phyloP scores from a whole-genome alignment of 495 filamentous ascomycete genomes.

The Physcia stellaris region DNA sequence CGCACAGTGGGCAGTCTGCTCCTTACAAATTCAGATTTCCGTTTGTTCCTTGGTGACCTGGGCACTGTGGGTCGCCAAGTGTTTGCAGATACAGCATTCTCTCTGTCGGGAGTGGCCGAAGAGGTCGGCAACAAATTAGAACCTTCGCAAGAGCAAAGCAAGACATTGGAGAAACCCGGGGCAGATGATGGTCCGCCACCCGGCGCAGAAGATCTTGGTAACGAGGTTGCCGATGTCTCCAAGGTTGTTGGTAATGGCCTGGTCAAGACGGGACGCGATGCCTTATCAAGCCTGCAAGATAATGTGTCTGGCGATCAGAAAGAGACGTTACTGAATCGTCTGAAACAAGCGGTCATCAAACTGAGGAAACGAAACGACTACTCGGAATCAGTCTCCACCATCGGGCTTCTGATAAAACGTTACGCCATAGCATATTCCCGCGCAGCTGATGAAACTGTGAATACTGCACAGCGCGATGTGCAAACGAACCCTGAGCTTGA shows the following conservation, averaged over 20 bases:
- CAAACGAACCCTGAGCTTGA: slow-evolving; percentile 62
- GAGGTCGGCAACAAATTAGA: slow-evolving; percentile 57
- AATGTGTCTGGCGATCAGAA: slow-evolving; percentile 57
- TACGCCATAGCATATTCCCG: slow-evolving; percentile 68
- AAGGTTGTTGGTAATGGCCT: slow-evolving; percentile 50
- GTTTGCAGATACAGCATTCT: slow-evolving; percentile 74
- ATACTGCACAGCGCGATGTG: slow-evolving; percentile 52
- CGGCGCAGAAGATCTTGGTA: slow-evolving; percentile 43
- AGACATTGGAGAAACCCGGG: slow-evolving; percentile 41
- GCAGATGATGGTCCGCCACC: slow-evolving; percentile 38
- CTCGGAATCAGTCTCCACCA: slow-evolving; percentile 66
- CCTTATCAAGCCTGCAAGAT: slow-evolving; percentile 50
- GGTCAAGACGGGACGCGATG: slow-evolving; percentile 48
- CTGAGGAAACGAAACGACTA: slow-evolving; percentile 69
- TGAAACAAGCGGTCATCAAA: slow-evolving; percentile 64
- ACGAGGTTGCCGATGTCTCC: slow-evolving; percentile 48
- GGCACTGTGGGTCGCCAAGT: slow-evolving; percentile 68
- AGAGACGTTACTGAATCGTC: slow-evolving; percentile 55
- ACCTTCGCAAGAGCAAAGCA: slow-evolving; percentile 47
- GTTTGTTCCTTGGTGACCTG: slow-evolving; percentile 73
- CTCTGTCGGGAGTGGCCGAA: slow-evolving; percentile 55
- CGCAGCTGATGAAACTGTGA: slow-evolving; percentile 48
- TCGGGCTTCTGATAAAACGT: slow-evolving; percentile 60
- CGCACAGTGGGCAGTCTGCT: slow-evolving; percentile 73
- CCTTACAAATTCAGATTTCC: slow-evolving; percentile 80